Evolutionary conservation across 768 basidiomycete genomes (phyloP), one percentile per base, ranked within the genome.

Genomic region (Mycena polygramma): DNA sequence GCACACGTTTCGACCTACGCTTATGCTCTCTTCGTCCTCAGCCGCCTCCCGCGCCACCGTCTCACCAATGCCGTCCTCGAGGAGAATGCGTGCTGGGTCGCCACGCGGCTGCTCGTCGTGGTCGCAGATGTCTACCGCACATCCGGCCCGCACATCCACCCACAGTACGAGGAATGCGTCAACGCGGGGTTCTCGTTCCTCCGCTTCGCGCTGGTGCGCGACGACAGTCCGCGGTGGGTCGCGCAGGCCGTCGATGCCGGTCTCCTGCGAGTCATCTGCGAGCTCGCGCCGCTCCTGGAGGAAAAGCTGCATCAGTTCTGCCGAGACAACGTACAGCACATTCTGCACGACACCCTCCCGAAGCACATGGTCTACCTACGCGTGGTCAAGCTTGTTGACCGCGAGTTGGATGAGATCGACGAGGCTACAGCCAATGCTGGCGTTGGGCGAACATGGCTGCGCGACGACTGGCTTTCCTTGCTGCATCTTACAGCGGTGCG

Each of bases 181-280:
- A 68, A 68, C 30, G 51, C 59, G 10, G 66, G 66, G 30, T 61
- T 70, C 57, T 51, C 30, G 0, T 66, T 70, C 45, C 52, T 70
- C 4, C 69, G 69, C 63, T 59, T 60, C 45, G 69, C 39, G 3
- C 36, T 70, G 19, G 52, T 66, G 2, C 51, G 63, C 49, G 51
- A 65, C 14, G 43, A 65, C 30, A 64, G 63, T 24, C 69, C 63
- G 35, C 63, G 64, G 19, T 64, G 57, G 62, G 57, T 66, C 57
- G 54, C 53, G 22, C 69, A 70, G 24, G 37, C 69, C 15, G 20
- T 70, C 52, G 63, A 70, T 20, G 69, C 64, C 4, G 63, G 69
- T 24, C 19, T 70, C 13, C 14, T 70, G 17, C 58, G 49, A 10
- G 55, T 53, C 46, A 60, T 70, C 45, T 61, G 49, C 43, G 36